These are phyloP conservation scores for Diaporthe sp. DNA, from an alignment of 2,329 filamentous ascomycete genomes.

Conservation along the genomic window DNA sequence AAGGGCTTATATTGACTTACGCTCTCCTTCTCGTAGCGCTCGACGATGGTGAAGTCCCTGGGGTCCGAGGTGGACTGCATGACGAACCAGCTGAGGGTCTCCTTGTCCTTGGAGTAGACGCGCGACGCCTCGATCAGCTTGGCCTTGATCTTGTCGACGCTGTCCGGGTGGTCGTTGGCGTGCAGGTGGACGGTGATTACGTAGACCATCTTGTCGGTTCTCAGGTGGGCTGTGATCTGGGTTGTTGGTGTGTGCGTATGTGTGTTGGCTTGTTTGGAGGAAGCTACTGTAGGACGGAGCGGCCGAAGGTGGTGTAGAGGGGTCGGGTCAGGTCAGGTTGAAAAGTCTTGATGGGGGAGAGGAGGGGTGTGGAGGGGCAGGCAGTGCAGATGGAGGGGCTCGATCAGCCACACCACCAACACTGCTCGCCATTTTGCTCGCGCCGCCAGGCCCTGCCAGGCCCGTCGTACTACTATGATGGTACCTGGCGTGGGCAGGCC, in stretches of 20 bases:
- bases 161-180: constrained; percentile 75
- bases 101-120: constrained; percentile 79
- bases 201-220: constrained; percentile 70
- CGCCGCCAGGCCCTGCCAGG: background rate
- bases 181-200: constrained; percentile 79
- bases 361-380: constrained; percentile 27
- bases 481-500: constrained; percentile 9
- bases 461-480: constrained; percentile 9
- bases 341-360: constrained; percentile 12
- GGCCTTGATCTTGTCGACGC: constrained; percentile 76
- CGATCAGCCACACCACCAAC: background rate
- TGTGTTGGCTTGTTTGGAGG: background rate
- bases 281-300: constrained; percentile 7
- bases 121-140: constrained; percentile 83
- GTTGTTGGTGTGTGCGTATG: constrained; percentile 1
- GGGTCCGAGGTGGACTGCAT: constrained; percentile 81
- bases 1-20: constrained; percentile 55
- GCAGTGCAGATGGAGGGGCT: constrained; percentile 6
- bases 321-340: constrained; percentile 13
- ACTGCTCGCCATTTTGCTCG: constrained; percentile 2
- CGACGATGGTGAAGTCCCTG: constrained; percentile 81
- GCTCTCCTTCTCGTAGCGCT: constrained; percentile 77
- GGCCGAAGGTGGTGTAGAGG: constrained; percentile 14
- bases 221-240: background rate
- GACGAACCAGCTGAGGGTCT: constrained; percentile 80